These are phyloP conservation scores for Metschnikowia matae DNA, from an alignment of 805 yeast genomes.

Conservation along the genomic window DNA sequence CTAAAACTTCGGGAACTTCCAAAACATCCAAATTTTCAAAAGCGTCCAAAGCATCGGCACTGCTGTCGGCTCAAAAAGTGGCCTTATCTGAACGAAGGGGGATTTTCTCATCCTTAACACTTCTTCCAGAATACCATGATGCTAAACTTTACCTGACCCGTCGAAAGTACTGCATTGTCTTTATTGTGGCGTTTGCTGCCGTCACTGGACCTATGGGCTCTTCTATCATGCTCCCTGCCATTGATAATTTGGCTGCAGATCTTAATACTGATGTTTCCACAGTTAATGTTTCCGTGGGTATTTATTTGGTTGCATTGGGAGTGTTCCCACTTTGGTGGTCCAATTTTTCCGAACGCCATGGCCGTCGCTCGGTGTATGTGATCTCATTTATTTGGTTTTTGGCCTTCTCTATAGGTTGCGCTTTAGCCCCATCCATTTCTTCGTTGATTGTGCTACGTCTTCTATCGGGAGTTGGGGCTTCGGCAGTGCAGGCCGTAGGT, in stretches of 20 bases:
- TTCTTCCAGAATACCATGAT: constrained; percentile 70
- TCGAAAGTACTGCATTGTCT: constrained; percentile 52
- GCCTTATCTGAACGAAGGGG: constrained; percentile 51
- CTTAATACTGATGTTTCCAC: constrained; percentile 54
- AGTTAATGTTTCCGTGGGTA: constrained; percentile 77
- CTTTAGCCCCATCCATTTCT: constrained; percentile 57
- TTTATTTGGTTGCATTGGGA: constrained; percentile 70
- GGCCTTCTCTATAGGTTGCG: constrained; percentile 69
- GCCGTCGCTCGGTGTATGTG: constrained; percentile 71
- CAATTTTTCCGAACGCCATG: constrained; percentile 66
- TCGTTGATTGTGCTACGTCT: constrained; percentile 66
- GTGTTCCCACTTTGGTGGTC: constrained; percentile 90
- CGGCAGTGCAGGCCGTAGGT: constrained; percentile 77
- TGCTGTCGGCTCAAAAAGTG: constrained; percentile 4
- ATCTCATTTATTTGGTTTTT: constrained; percentile 59
- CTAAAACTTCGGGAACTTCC: too few relatives aligned
- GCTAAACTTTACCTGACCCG: constrained; percentile 57
- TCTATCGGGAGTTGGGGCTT: constrained; percentile 77
- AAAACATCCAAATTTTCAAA: too few relatives aligned
- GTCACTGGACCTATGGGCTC: constrained; percentile 88
- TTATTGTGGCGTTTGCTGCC: constrained; percentile 68
- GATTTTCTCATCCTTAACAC: constrained; percentile 43
- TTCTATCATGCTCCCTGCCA: constrained; percentile 76
- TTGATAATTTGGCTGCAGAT: constrained; percentile 51
- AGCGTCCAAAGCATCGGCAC: neutral